Conservation (phyloP, 2,329 filamentous ascomycete species). For the Fusarium chuoi region DNA sequence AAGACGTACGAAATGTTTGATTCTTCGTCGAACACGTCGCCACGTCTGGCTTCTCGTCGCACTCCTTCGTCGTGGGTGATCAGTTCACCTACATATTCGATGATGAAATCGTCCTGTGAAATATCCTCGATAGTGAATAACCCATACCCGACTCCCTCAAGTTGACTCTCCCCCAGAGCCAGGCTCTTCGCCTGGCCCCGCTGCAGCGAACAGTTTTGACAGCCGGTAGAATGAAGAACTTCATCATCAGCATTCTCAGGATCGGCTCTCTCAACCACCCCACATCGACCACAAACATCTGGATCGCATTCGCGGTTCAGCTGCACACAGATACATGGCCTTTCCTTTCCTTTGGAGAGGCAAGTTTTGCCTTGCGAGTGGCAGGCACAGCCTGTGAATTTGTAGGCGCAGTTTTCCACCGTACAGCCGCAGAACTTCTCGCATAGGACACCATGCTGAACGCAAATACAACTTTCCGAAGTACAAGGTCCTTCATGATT, state of each 20-base stretch:
- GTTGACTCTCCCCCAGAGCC: conserved; percentile 74
- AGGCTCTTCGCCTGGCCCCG: conserved; percentile 73
- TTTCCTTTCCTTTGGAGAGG: conserved; percentile 63
- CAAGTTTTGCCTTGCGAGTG: conserved; percentile 69
- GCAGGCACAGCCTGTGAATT: conserved; percentile 76
- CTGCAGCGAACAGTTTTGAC: conserved; percentile 79
- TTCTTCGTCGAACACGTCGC: conserved; percentile 68
- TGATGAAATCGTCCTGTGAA: conserved; percentile 75
- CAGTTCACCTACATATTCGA: conserved; percentile 84
- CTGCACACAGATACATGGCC: conserved; percentile 75
- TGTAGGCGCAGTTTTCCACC: conserved; percentile 66
- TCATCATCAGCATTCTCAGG: conserved; percentile 72
- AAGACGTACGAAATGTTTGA: conserved; percentile 74
- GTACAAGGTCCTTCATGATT: conserved; percentile 76
- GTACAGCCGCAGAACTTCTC: conserved; percentile 77
- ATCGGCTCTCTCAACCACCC: conserved; percentile 74
- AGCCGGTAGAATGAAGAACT: conserved; percentile 66
- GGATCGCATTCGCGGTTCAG: conserved; percentile 85
- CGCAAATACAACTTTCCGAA: conserved; percentile 70
- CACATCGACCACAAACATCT: conserved; percentile 77
- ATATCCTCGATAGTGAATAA: conserved; percentile 78
- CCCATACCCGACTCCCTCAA: conserved; percentile 77
- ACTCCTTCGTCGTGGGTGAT: conserved; percentile 77
- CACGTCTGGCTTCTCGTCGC: conserved; percentile 70
- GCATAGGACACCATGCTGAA: conserved; percentile 69